phyloP scores from a whole-genome alignment of 768 basidiomycete genomes.

The Piloderma croceum region DNA sequence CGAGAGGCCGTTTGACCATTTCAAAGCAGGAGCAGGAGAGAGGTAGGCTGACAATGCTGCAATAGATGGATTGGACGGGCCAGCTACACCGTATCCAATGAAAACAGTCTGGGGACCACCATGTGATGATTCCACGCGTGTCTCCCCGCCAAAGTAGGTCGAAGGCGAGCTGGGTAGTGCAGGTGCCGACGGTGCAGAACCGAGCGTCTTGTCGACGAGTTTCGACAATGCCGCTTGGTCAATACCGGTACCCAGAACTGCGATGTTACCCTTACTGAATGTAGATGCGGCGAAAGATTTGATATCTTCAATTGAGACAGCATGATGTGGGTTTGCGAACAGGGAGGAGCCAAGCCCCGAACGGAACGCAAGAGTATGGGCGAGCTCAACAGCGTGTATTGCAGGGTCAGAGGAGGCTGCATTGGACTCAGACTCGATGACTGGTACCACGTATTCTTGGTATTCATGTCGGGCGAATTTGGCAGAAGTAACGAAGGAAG shows the following conservation, averaged over 20 bases:
- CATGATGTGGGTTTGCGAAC: constrained; percentile 67
- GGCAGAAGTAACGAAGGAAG: constrained; percentile 77
- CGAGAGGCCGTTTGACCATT: constrained; percentile 78
- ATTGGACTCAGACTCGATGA: constrained; percentile 64
- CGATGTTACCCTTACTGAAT: constrained; percentile 76
- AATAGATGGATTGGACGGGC: constrained; percentile 60
- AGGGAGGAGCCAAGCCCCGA: constrained; percentile 87
- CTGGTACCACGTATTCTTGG: constrained; percentile 65
- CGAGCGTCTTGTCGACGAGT: constrained; percentile 69
- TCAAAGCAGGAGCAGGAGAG: constrained; percentile 73
- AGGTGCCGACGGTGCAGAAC: constrained; percentile 26
- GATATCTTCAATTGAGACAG: constrained; percentile 63
- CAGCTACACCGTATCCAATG: constrained; percentile 79
- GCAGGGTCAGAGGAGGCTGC: constrained; percentile 56
- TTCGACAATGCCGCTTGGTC: constrained; percentile 60
- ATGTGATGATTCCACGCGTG: constrained; percentile 56
- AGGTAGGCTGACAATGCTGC: constrained; percentile 77
- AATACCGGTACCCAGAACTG: constrained; percentile 85
- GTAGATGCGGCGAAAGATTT: constrained; percentile 66
- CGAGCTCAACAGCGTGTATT: constrained; percentile 74
- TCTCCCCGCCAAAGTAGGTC: constrained; percentile 79
- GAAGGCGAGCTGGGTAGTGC: constrained; percentile 29
- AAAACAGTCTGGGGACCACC: constrained; percentile 71
- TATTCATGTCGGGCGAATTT: constrained; percentile 78
- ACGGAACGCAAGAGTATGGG: constrained; percentile 91